Percentiles rank a stretch among this genome's conserved stretches.
Conservation (phyloP, 495 filamentous ascomycete genomes). For the Acidomyces sp. region DNA sequence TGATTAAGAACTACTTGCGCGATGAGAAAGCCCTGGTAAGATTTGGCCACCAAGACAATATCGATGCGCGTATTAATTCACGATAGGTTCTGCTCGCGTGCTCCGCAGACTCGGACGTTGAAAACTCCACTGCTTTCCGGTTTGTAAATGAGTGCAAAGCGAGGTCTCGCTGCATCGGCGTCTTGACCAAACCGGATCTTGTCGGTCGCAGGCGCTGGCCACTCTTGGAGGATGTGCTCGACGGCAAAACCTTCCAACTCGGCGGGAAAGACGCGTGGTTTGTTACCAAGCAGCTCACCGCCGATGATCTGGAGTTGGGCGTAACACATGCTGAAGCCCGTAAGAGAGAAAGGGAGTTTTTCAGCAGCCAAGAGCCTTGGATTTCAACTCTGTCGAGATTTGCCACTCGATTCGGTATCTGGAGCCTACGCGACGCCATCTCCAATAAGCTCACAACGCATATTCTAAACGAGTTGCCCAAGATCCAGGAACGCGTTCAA, state of each 20-base stretch:
- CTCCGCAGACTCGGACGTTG: slow-evolving; percentile 60
- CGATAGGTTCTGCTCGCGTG: slow-evolving; percentile 62
- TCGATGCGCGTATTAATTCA: no score
- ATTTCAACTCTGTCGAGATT: slow-evolving; percentile 20
- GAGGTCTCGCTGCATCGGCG: slow-evolving; percentile 50
- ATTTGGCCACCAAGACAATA: no score
- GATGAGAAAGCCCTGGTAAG: slow-evolving; percentile 52
- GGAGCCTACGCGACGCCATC: slow-evolving; percentile 27
- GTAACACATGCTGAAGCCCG: slow-evolving; percentile 30
- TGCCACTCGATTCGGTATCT: slow-evolving; percentile 29
- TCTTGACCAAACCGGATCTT: slow-evolving; percentile 70
- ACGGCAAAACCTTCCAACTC: slow-evolving; percentile 38
- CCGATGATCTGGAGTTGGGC: slow-evolving; percentile 26
- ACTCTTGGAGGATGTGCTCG: slow-evolving; percentile 48
- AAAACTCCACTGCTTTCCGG: slow-evolving; percentile 54
- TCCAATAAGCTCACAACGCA: slow-evolving; percentile 28
- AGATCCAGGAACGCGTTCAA: slow-evolving; percentile 25
- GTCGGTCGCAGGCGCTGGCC: slow-evolving; percentile 35
- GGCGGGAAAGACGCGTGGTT: slow-evolving; percentile 34
- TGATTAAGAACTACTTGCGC: slow-evolving; percentile 53
- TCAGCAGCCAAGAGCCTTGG: slow-evolving; percentile 34
- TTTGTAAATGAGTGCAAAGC: slow-evolving; percentile 49
- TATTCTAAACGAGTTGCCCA: slow-evolving; percentile 26
- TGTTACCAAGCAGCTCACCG: slow-evolving; percentile 36
- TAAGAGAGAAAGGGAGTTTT: slow-evolving; percentile 29